Evolutionary conservation across 2,329 filamentous ascomycete genomes (phyloP).

Genomic region (Orbilia javanica): DNA sequence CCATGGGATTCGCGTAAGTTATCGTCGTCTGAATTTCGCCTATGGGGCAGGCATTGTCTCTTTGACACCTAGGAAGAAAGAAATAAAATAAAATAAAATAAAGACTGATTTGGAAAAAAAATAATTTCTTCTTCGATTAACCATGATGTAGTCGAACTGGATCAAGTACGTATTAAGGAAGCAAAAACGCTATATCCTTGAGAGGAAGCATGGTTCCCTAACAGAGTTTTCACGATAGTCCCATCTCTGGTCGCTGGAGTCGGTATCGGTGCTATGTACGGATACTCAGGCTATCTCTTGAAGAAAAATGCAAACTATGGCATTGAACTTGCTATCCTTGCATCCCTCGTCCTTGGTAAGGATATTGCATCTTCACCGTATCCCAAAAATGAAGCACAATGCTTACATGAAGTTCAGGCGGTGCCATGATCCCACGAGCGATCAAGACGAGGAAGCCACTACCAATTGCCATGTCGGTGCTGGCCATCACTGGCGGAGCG

Average conservation of each 20-base stretch:
- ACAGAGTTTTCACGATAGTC: constrained; percentile 33
- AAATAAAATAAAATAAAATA: background rate
- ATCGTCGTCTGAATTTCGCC: background rate
- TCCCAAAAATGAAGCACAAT: background rate
- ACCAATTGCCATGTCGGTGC: constrained; percentile 80
- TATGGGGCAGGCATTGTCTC: background rate
- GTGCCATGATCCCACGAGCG: constrained; percentile 86
- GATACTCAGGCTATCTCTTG: constrained; percentile 83
- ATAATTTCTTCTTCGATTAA: background rate
- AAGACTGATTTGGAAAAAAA: background rate
- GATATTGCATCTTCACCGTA: background rate
- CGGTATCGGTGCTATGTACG: constrained; percentile 82
- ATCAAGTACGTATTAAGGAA: constrained; percentile 70
- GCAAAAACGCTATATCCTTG: background rate
- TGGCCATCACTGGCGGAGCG: constrained; percentile 78
- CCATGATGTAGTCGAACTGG: constrained; percentile 75
- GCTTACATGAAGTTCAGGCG: constrained; percentile 64
- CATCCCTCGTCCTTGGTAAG: constrained; percentile 79
- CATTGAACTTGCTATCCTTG: constrained; percentile 87
- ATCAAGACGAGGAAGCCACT: constrained; percentile 87
- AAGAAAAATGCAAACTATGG: constrained; percentile 82
- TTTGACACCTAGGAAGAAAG: too few species aligned
- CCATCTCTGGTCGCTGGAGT: constrained; percentile 88
- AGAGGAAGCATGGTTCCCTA: background rate
- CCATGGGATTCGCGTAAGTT: constrained; percentile 77